Conservation (phyloP, 306 rosid genomes). For the Prunus mongolica region DNA sequence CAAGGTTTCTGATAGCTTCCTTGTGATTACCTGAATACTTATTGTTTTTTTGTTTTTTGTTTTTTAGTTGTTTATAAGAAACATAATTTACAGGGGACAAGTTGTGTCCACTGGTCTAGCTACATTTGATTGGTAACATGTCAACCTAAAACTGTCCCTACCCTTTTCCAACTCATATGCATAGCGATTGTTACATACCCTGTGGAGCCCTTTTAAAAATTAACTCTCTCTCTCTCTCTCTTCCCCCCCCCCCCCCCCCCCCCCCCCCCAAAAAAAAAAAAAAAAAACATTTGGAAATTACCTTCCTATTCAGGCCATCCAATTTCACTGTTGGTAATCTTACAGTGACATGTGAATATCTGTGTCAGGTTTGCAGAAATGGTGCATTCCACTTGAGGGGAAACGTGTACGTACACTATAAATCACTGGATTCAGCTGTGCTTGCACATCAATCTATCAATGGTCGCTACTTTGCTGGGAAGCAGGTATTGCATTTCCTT, state of each 20-base stretch:
- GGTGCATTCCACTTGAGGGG: constrained; percentile 94
- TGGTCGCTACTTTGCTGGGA: constrained; percentile 88
- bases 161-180: no score
- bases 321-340: constrained; percentile 15
- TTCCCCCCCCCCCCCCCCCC: background rate
- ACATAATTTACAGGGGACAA: no score
- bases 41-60: background rate
- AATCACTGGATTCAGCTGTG: constrained; percentile 71
- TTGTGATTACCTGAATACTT: background rate
- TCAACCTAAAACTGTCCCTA: no score
- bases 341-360: constrained; percentile 18
- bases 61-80: background rate
- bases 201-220: background rate
- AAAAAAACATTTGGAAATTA: background rate
- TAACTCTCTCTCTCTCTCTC: background rate
- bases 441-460: constrained; percentile 57
- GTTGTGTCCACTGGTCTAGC: no score
- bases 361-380: constrained; percentile 82
- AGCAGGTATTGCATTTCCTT: constrained; percentile 52
- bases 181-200: background rate
- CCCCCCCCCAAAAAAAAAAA: no score
- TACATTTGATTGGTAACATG: no score
- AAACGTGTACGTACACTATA: constrained; percentile 78
- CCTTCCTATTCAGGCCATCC: background rate
- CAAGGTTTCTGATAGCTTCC: constrained; percentile 60